These are phyloP conservation scores for Podaxis pistillaris DNA, from an alignment of 768 basidiomycete species.

Conservation along the genomic window DNA sequence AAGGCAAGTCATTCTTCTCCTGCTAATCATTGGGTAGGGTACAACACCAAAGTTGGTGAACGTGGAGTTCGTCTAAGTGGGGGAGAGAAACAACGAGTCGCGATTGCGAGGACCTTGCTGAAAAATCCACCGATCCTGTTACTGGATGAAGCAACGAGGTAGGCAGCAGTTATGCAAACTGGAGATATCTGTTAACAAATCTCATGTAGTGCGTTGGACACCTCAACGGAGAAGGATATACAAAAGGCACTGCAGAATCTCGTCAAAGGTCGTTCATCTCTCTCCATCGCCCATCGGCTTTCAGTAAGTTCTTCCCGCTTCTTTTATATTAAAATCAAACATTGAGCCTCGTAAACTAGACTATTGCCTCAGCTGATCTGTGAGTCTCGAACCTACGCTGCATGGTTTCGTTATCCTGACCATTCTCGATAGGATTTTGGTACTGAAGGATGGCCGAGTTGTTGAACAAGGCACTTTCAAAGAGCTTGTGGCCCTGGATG, in stretches of 20 bases:
- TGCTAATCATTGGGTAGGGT: slow-evolving; percentile 35
- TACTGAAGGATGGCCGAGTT: slow-evolving; percentile 88
- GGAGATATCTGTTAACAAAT: background rate
- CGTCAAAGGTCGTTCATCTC: slow-evolving; percentile 66
- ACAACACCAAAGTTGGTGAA: slow-evolving; percentile 89
- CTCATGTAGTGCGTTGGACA: slow-evolving; percentile 70
- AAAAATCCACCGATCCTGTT: slow-evolving; percentile 83
- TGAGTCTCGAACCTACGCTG: slow-evolving; percentile 30
- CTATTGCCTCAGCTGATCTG: slow-evolving; percentile 61
- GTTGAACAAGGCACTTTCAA: slow-evolving; percentile 80
- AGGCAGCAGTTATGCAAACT: slow-evolving; percentile 5
- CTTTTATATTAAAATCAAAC: slow-evolving; percentile 8
- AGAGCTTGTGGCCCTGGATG: slow-evolving; percentile 70
- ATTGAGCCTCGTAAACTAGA: slow-evolving; percentile 31
- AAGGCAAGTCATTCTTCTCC: background rate
- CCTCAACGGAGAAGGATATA: slow-evolving; percentile 87
- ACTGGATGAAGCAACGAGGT: slow-evolving; percentile 79
- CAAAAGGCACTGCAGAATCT: slow-evolving; percentile 85
- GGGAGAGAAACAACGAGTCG: slow-evolving; percentile 88
- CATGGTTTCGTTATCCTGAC: background rate
- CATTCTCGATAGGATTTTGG: slow-evolving; percentile 63
- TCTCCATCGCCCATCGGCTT: slow-evolving; percentile 79
- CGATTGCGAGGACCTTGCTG: slow-evolving; percentile 82
- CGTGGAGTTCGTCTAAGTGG: slow-evolving; percentile 82
- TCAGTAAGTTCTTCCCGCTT: slow-evolving; percentile 47